A percentile compares a stretch with the other conserved stretches of the same genome.
Evolutionary conservation across 805 yeast species (phyloP).

Genomic region (Pichia pseudocactophila): DNA sequence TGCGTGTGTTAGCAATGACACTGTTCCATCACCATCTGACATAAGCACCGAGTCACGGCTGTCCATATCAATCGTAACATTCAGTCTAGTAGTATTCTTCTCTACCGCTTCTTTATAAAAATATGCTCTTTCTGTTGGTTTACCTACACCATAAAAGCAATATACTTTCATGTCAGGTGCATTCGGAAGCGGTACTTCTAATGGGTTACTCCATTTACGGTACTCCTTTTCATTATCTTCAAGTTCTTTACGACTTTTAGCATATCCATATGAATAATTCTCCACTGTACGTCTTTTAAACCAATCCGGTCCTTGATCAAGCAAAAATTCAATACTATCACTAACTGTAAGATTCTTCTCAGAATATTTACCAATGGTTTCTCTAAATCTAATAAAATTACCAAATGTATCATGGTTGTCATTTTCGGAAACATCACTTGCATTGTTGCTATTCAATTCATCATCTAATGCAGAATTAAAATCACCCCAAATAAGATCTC

Average conservation of each 20-base stretch:
- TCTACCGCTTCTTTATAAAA: conserved; percentile 65
- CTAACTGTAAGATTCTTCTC: conserved; percentile 50
- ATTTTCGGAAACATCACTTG: conserved; percentile 11
- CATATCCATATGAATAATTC: conserved; percentile 74
- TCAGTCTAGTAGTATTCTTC: conserved; percentile 42
- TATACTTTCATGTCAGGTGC: conserved; percentile 88
- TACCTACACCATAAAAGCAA: conserved; percentile 94
- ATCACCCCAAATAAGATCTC: conserved; percentile 83
- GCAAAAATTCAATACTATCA: conserved; percentile 58
- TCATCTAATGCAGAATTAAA: conserved; percentile 66
- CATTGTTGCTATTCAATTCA: conserved; percentile 8
- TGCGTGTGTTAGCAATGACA: conserved; percentile 75
- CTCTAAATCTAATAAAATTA: conserved; percentile 58
- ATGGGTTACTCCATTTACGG: conserved; percentile 87
- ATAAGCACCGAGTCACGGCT: conserved; percentile 59
- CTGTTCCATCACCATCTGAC: conserved; percentile 96
- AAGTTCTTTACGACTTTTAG: conserved; percentile 52
- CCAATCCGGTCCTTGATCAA: conserved; percentile 69
- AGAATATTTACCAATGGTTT: conserved; percentile 35
- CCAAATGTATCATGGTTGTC: conserved; percentile 43
- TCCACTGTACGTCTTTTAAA: conserved; percentile 52
- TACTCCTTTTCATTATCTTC: conserved; percentile 57
- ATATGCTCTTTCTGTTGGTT: conserved; percentile 92
- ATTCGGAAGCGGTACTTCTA: conserved; percentile 83
- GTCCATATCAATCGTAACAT: conserved; percentile 63